Evolutionary conservation across 805 yeast species (phyloP), one percentile per base, ranked within the genome.

Genomic region (Allodekkera sacchari): DNA sequence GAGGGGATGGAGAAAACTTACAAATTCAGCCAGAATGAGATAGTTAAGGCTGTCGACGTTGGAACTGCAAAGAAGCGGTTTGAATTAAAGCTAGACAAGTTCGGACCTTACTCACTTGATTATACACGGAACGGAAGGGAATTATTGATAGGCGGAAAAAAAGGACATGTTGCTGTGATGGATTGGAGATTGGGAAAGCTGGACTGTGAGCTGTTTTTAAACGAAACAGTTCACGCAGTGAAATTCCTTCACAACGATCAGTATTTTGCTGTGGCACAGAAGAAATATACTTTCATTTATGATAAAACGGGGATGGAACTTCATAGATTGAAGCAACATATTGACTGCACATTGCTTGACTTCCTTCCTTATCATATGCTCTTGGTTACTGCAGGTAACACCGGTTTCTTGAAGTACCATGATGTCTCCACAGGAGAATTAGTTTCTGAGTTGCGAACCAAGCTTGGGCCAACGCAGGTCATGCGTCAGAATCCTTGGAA

Each of bases 221-320:
- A 81, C 48, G 99, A 92, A 59, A 85, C 96, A 0, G 84, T 88
- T 8, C 73, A 83, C 48, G 92, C 88, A 2, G 96, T 88, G 17
- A 83, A 87, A 49, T 87, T 82, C 59, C 64, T 92, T 39, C 96
- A 89, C 49, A 87, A 81, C 50, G 94, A 88, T 51, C 96, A 87
- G 57, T 87, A 66, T 57, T 87, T 84, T 61, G 99, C 99, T 0
- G 95, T 79, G 12, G 97, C 99, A 2, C 99, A 92, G 60, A 88
- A 87, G 59, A 88, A 85, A 55, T 84, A 89, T 57, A 83, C 92
- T 0, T 92, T 80, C 53, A 83, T 92, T 22, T 92, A 92, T 55
- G 96, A 92, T 57, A 78, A 79, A 43, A 74, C 78, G 39, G 99
- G 99, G 18, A 68, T 80, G 33, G 99, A 92, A 65, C 61, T 92